Base-by-base conservation (phyloP, 106 monocot genomes). In the Posidonia australis region DNA sequence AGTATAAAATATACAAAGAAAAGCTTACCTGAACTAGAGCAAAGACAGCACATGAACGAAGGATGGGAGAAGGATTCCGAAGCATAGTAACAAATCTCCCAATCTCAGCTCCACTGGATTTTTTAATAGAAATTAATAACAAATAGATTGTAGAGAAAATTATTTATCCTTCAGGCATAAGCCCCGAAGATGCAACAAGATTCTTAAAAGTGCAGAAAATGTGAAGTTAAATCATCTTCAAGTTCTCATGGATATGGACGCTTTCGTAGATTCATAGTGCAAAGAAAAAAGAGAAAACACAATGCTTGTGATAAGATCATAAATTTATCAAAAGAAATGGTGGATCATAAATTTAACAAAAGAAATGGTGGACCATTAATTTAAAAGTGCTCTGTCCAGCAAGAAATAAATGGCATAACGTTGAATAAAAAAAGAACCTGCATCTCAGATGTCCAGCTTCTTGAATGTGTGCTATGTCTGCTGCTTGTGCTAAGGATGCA, bases 381-480 rank as follows among this genome's bases (percentile, higher is more conserved):
- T n/a, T 30, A 58, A 58, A 13, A 58, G 10, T 58, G 58, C 13
- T 13, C 29, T 61, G 21, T 46, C 43, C n/a, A 14, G 25, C 32
- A 58, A 6, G 22, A 42, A 67, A 2, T 45, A 60, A 19, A 65
- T 19, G 27, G 44, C 10, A 66, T 46, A 49, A 32, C 51, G 13
- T 26, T 31, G 18, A 23, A 36, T 22, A 53, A 46, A 65, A 52
- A 13, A 46, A 51, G 26, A 54, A 96, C 96, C 96, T 96, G 90
- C 96, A 96, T 84, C 96, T 77, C 45, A 96, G 82, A 77, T 96
- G 84, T 1, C 96, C 96, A 67, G 96, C 96, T 84, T 96, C 96
- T 70, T 84, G 96, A 64, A 96, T 96, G 51, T 81, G 86, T 51
- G 78, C 82, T 21, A 72, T 69, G 72, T 96, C 96, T 58, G 77